phyloP scores from a whole-genome alignment of 768 basidiomycete species.

The Rhizopogon vinicolor region DNA sequence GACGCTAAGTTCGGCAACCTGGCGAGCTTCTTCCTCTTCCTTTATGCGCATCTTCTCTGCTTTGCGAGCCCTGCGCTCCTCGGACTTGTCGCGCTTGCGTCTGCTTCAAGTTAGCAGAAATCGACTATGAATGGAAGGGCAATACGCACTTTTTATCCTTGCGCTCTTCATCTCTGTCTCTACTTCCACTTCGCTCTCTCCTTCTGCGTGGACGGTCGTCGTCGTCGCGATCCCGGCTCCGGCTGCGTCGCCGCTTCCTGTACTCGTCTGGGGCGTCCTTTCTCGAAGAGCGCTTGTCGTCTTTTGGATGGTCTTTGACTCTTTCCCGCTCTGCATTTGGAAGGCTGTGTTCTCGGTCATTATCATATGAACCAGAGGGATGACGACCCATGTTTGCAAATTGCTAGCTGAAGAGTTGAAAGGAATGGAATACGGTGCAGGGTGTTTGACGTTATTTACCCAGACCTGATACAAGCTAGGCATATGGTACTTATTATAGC shows the following conservation, averaged over 20 bases:
- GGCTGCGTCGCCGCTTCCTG: conserved; percentile 26
- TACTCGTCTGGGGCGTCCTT: conserved; percentile 27
- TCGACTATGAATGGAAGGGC: not conserved
- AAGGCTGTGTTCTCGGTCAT: conserved; percentile 20
- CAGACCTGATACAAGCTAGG: not conserved
- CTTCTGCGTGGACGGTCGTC: conserved; percentile 29
- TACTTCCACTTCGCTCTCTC: conserved; percentile 17
- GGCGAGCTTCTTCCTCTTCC: conserved; percentile 88
- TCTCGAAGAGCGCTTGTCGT: conserved; percentile 26
- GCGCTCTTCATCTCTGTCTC: conserved; percentile 24
- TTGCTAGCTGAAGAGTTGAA: not conserved
- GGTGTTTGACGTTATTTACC: not conserved
- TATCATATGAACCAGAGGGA: conserved; percentile 40
- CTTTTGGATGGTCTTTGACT: conserved; percentile 7
- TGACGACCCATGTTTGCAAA: conserved; percentile 37
- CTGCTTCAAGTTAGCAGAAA: conserved; percentile 32
- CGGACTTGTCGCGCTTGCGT: conserved; percentile 83
- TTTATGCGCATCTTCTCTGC: conserved; percentile 80
- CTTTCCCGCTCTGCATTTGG: conserved; percentile 17
- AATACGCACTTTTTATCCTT: conserved; percentile 44
- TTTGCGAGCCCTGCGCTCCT: conserved; percentile 79
- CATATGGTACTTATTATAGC: not conserved
- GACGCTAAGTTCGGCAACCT: conserved; percentile 91
- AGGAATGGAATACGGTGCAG: not conserved
- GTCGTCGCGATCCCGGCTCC: conserved; percentile 23